Evolutionary conservation across 305 asterid genomes (phyloP), one percentile per base, ranked within the genome.

Genomic region (Euphrasia arctica): DNA sequence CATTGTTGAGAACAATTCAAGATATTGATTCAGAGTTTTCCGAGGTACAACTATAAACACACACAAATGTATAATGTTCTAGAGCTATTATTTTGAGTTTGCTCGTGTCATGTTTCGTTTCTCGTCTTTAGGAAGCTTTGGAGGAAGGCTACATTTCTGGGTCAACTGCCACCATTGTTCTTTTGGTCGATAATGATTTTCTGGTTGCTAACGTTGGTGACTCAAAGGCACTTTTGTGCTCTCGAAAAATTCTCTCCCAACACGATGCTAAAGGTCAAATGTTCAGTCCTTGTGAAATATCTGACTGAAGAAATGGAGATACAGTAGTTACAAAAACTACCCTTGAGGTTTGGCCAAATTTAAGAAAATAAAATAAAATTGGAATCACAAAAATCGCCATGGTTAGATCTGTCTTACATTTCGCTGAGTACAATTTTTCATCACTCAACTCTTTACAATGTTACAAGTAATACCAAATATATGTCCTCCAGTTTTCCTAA

Each of bases 161-260:
- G 71, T 78, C 89, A 56, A 87, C 90, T 14, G 86, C 71, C 50
- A 74, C 78, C 29, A 63, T 85, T 60, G 81, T 66, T 73, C 74
- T 90, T 66, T 52, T 83, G 77, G 70, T 79, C 64, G 60, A 79
- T 31, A 80, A 72, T 29, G 79, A 77, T 59, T 51, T 81, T 75
- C 79, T 85, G 25, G 80, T 80, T 28, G 95, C 83, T 49, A 76
- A 75, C 22, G 71, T 87, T 39, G 95, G 97, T 11, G 95, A 90
- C 71, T 90, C 97, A 4, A 87, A 85, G 77, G 90, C 94, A 36
- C 63, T 87, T 56, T 32, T 87, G 45, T 90, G 91, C 81, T 81
- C 88, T 15, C 69, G 39, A 18, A 69, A 14, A 70, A 60, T 18
- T 66, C 76, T 29, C 36, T 14, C 77, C 54, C 57, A 63, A 70